Conservation (phyloP, 169 alveolate genomes). For the Eimeria acervulina region DNA sequence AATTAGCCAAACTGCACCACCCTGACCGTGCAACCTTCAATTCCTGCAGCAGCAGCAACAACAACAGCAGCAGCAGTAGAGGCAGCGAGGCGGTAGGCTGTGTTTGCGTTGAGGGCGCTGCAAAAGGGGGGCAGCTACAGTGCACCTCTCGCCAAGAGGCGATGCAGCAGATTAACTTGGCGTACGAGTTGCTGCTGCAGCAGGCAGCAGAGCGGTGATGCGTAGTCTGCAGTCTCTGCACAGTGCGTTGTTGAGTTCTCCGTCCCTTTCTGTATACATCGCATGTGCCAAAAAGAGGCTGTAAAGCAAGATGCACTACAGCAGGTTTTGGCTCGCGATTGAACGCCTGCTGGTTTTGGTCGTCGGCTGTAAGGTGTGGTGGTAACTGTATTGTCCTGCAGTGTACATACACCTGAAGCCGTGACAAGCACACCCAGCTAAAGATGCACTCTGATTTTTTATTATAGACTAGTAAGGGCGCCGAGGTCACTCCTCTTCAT, state of each 20-base stretch:
- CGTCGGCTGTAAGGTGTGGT: not conserved
- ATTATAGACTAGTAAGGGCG: not conserved
- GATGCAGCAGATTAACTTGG: constrained; percentile 65
- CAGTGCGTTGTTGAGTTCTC: not conserved
- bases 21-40: constrained; percentile 43
- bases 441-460: not conserved
- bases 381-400: not conserved
- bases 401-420: not conserved
- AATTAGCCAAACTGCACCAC: constrained; percentile 50
- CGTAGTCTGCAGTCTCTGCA: not conserved
- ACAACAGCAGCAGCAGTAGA: constrained; percentile 7
- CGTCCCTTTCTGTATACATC: not conserved
- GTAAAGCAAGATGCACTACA: not conserved
- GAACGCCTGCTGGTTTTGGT: not conserved
- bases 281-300: not conserved
- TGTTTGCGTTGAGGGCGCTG: not conserved
- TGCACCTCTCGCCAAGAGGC: constrained; percentile 7
- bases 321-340: not conserved
- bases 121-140: not conserved
- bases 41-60: constrained; percentile 23
- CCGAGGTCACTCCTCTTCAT: not conserved
- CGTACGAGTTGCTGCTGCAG: constrained; percentile 70
- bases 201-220: constrained; percentile 28
- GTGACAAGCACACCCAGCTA: not conserved
- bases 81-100: not conserved